These are phyloP conservation scores for Brachypodium distachyon DNA, from an alignment of 202 grass and related monocot genomes.

Conservation along the genomic window DNA sequence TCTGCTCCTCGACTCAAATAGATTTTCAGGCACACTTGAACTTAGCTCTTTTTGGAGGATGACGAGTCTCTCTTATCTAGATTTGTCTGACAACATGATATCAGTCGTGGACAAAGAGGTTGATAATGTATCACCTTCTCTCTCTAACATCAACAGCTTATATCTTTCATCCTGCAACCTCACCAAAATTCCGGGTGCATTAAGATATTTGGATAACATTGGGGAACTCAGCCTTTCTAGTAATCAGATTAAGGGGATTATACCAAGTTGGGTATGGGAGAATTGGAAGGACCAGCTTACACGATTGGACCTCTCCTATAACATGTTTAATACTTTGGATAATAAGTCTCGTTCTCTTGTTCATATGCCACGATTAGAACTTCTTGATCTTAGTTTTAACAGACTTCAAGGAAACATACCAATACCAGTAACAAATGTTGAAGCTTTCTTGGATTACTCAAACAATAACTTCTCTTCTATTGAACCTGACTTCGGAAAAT, in stretches of 20 bases:
- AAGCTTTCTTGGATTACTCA: not conserved
- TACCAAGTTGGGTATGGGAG: slow-evolving; percentile 24
- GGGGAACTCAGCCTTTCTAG: slow-evolving; percentile 30
- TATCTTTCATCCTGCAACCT: slow-evolving; percentile 45
- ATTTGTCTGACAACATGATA: not conserved
- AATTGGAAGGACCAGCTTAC: not conserved
- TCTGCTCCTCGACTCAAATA: slow-evolving; percentile 32
- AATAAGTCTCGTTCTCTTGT: slow-evolving; percentile 3
- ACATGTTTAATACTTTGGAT: slow-evolving; percentile 8
- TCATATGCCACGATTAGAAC: not conserved
- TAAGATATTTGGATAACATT: slow-evolving; percentile 20
- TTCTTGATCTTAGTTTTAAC: slow-evolving; percentile 50
- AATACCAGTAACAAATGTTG: not conserved
- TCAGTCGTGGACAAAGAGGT: slow-evolving; percentile 4
- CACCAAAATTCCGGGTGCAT: slow-evolving; percentile 16
- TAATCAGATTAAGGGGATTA: slow-evolving; percentile 33
- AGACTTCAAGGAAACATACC: slow-evolving; percentile 29
- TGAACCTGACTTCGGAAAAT: slow-evolving; percentile 1
- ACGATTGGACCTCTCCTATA: not conserved
- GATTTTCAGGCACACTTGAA: slow-evolving; percentile 25
- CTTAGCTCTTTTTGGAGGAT: slow-evolving; percentile 8
- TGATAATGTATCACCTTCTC: no score
- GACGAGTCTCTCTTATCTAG: slow-evolving; percentile 20
- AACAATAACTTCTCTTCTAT: slow-evolving; percentile 21
- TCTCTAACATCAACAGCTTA: no score